These are phyloP conservation scores for Kodamaea laetipori DNA, from an alignment of 805 yeast species.

Conservation along the genomic window DNA sequence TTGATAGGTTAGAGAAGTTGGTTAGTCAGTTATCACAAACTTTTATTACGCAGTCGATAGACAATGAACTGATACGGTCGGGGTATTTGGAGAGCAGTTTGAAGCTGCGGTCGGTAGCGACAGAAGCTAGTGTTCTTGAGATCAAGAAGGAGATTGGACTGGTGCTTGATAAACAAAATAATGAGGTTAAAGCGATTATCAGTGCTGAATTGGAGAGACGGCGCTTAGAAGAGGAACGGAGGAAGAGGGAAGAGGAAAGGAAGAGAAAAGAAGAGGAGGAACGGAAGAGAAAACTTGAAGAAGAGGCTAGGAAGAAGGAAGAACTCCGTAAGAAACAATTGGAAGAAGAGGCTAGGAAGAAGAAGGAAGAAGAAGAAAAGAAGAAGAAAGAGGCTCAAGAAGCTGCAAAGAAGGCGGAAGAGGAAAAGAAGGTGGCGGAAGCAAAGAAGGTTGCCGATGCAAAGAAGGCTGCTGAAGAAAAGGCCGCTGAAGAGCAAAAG, in stretches of 20 bases:
- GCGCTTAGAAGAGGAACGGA: slow-evolving; percentile 15
- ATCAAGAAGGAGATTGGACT: neutral
- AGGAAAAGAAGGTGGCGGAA: slow-evolving; percentile 17
- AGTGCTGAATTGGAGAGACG: slow-evolving; percentile 13
- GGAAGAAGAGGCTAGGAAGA: slow-evolving; percentile 22
- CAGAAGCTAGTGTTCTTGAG: neutral
- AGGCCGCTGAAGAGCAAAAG: neutral
- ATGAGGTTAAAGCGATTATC: slow-evolving; percentile 14
- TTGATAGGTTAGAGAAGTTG: slow-evolving; percentile 1
- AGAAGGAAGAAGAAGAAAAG: slow-evolving; percentile 11
- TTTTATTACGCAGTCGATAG: slow-evolving; percentile 3
- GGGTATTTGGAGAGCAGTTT: neutral
- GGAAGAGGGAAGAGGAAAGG: slow-evolving; percentile 16
- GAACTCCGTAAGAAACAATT: slow-evolving; percentile 14
- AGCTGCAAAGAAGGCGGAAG: slow-evolving; percentile 12
- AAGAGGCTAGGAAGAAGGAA: slow-evolving; percentile 4
- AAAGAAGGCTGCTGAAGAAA: slow-evolving; percentile 12
- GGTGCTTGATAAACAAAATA: slow-evolving; percentile 9
- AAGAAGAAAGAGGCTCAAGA: slow-evolving; percentile 8
- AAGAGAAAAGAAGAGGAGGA: slow-evolving; percentile 12
- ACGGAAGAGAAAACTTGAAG: slow-evolving; percentile 4
- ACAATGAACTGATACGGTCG: neutral
- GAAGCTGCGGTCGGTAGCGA: neutral
- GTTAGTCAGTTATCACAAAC: slow-evolving; percentile 1
- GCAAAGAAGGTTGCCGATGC: slow-evolving; percentile 26